A percentile compares a stretch with the other conserved stretches of the same genome.
Evolutionary conservation across 345 rosid genomes (phyloP).

Genomic region (Triadica sebifera): DNA sequence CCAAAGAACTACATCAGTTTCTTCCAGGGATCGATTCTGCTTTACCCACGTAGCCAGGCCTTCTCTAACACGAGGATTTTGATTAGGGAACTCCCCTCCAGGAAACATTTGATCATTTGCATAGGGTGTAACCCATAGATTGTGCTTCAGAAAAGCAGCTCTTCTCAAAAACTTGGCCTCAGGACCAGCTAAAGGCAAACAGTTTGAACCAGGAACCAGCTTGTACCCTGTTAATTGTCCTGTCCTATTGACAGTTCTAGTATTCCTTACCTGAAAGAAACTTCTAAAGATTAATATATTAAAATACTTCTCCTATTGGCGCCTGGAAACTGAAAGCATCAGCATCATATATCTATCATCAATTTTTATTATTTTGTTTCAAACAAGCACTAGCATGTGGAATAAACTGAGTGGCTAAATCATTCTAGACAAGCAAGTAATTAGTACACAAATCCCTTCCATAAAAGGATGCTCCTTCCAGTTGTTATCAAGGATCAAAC

Average conservation of each 20-base stretch:
- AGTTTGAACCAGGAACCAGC: slow-evolving; percentile 84
- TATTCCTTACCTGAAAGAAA: slow-evolving; percentile 67
- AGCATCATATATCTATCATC: too few relatives aligned
- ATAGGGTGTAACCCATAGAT: slow-evolving; percentile 84
- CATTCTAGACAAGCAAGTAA: background rate
- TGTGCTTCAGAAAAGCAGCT: slow-evolving; percentile 83
- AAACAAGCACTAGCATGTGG: background rate
- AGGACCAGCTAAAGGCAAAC: slow-evolving; percentile 80
- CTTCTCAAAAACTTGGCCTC: slow-evolving; percentile 84
- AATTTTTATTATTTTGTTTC: background rate
- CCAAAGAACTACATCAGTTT: slow-evolving; percentile 82
- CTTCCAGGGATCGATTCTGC: slow-evolving; percentile 78
- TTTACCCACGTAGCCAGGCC: slow-evolving; percentile 83
- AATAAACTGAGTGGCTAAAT: background rate
- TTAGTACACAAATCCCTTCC: background rate
- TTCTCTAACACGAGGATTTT: slow-evolving; percentile 84
- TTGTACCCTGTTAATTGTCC: slow-evolving; percentile 84
- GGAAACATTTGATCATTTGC: slow-evolving; percentile 65
- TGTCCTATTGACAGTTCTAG: slow-evolving; percentile 83
- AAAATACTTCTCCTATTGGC: background rate
- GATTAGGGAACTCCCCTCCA: slow-evolving; percentile 94
- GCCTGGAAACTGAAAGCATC: too few relatives aligned
- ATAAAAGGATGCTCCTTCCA: background rate
- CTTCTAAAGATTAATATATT: background rate
- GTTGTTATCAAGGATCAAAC: background rate